Conservation (phyloP, 106 monocot species). For the Dendrobium chrysotoxum region DNA sequence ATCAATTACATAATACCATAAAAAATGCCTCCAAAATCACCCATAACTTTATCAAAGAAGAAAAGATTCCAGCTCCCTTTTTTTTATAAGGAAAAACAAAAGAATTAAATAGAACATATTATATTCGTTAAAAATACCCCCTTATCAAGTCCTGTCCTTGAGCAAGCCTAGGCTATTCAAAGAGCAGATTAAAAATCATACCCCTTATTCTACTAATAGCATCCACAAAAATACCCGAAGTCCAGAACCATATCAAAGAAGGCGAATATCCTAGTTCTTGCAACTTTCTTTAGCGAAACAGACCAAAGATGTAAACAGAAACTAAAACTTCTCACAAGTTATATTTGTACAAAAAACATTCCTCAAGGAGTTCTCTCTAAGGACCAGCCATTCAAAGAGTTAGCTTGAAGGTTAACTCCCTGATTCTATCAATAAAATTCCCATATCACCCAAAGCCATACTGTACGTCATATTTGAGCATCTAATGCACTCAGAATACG, state of each 20-base stretch:
- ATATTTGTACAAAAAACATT: neutral
- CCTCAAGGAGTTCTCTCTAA: neutral
- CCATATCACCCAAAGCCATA: neutral
- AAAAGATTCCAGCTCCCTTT: neutral
- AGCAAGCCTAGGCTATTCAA: neutral
- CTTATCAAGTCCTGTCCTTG: neutral
- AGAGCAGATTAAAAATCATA: neutral
- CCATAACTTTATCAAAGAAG: neutral
- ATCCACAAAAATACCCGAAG: neutral
- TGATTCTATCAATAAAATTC: neutral
- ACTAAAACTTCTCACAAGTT: neutral
- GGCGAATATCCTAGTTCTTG: neutral
- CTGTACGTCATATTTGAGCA: neutral
- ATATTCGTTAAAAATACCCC: neutral
- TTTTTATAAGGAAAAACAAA: neutral
- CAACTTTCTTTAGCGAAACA: neutral
- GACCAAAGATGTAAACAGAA: neutral
- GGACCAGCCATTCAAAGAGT: neutral
- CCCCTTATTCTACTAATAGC: neutral
- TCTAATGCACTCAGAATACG: neutral
- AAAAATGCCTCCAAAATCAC: neutral
- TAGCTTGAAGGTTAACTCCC: neutral
- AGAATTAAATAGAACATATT: neutral
- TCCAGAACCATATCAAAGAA: neutral
- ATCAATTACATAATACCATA: neutral